These are phyloP conservation scores for Sisymbrium irio DNA, from an alignment of 345 rosid species.

Conservation along the genomic window DNA sequence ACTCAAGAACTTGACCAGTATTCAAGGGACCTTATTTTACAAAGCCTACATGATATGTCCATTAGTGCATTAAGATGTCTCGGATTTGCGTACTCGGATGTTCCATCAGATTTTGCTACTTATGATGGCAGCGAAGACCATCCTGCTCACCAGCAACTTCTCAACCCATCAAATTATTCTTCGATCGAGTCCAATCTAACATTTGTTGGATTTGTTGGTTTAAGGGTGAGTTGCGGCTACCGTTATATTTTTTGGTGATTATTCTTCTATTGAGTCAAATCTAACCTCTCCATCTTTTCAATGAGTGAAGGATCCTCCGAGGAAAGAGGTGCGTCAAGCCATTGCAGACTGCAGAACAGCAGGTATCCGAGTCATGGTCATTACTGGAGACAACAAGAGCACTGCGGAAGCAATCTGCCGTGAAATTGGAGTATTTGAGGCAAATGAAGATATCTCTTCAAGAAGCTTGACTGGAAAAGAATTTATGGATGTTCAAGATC, in stretches of 20 bases:
- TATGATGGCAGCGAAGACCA: slow-evolving; percentile 90
- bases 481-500: slow-evolving; percentile 33
- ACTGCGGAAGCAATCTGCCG: slow-evolving; percentile 94
- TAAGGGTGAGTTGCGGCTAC: slow-evolving; percentile 47
- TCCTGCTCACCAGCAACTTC: slow-evolving; percentile 82
- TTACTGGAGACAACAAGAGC: slow-evolving; percentile 88
- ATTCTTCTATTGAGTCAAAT: neutral
- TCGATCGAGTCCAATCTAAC: slow-evolving; percentile 73
- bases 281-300: slow-evolving; percentile 26
- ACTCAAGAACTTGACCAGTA: no score
- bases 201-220: no score
- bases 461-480: slow-evolving; percentile 81
- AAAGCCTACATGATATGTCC: no score
- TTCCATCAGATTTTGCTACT: slow-evolving; percentile 61
- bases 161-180: slow-evolving; percentile 65
- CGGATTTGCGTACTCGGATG: no score
- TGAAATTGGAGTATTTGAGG: slow-evolving; percentile 83
- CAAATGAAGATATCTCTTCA: slow-evolving; percentile 50
- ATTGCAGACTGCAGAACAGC: slow-evolving; percentile 92
- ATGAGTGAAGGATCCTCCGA: slow-evolving; percentile 80
- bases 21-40: no score
- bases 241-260: neutral
- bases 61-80: no score
- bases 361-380: slow-evolving; percentile 95
- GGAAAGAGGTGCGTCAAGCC: slow-evolving; percentile 88